These are phyloP conservation scores for Halocafeteria seosinensis DNA, from an alignment of 108 stramenopile genomes.

Conservation along the genomic window DNA sequence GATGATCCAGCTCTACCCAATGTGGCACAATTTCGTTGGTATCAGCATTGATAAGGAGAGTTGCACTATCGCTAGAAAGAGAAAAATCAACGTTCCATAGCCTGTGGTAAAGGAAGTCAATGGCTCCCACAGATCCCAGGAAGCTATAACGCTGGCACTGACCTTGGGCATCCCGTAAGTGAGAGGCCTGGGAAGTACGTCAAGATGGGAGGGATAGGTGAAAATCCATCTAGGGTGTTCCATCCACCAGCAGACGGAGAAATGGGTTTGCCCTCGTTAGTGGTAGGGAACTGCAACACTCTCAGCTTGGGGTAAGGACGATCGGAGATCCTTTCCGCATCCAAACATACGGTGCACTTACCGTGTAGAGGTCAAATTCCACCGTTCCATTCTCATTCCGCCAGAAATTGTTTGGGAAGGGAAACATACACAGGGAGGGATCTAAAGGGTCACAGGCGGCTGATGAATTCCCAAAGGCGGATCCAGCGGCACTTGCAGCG, in stretches of 20 bases:
- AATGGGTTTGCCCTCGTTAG: not conserved
- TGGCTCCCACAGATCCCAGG: too few relatives aligned
- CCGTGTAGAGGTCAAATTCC: not conserved
- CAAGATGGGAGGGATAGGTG: not conserved
- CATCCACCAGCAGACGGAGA: not conserved
- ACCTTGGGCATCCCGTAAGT: not conserved
- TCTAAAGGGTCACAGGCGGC: not conserved
- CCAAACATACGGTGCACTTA: too few relatives aligned
- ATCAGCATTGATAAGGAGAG: not conserved
- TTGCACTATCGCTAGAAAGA: not conserved
- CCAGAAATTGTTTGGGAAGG: not conserved
- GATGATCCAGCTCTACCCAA: constrained; percentile 1
- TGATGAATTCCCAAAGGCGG: too few relatives aligned
- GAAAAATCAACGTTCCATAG: not conserved
- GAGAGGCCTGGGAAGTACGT: not conserved
- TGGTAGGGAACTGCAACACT: not conserved
- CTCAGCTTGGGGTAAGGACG: too few relatives aligned
- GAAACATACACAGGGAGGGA: not conserved
- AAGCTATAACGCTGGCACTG: too few relatives aligned
- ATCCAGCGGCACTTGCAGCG: not conserved
- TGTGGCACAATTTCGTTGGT: not conserved
- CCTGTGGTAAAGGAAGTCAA: not conserved
- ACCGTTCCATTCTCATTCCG: not conserved
- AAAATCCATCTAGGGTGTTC: not conserved
- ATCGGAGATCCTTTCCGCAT: too few relatives aligned